phyloP scores from a whole-genome alignment of 1,284 basidiomycete genomes.

The Cryptococcus sp. region DNA sequence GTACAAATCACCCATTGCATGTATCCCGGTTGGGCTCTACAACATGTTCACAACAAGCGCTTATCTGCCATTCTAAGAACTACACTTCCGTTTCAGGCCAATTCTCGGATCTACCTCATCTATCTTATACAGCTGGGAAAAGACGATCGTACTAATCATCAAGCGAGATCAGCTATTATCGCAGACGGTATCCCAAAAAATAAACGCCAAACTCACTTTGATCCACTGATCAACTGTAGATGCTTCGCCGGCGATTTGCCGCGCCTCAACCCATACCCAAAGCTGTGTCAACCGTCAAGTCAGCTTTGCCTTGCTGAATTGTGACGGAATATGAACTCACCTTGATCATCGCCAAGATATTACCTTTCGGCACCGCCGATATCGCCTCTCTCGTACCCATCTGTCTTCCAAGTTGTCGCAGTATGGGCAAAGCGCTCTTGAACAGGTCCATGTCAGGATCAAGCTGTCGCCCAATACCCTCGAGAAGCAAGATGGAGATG shows the following conservation, averaged over 20 bases:
- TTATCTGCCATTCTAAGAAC: too few relatives aligned
- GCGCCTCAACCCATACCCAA: constrained; percentile 89
- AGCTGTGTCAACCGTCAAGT: constrained; percentile 56
- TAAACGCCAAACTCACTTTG: constrained; percentile 34
- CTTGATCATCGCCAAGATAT: constrained; percentile 82
- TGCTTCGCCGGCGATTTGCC: constrained; percentile 74
- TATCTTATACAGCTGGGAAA: constrained; percentile 14
- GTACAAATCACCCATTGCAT: too few relatives aligned
- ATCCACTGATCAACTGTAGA: constrained; percentile 68
- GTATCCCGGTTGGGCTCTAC: too few relatives aligned
- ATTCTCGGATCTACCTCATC: not conserved
- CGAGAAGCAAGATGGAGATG: constrained; percentile 86
- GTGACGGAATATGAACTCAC: constrained; percentile 53
- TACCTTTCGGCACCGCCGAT: constrained; percentile 63
- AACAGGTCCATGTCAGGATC: constrained; percentile 92
- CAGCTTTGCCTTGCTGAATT: not conserved
- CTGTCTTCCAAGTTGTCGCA: constrained; percentile 82
- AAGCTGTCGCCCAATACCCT: constrained; percentile 92
- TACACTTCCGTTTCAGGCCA: too few relatives aligned
- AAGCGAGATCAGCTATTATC: not conserved
- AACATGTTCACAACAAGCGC: too few relatives aligned
- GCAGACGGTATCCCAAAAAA: not conserved
- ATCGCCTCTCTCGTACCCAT: constrained; percentile 78
- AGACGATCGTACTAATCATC: constrained; percentile 14
- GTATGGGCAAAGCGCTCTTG: constrained; percentile 85